Base-by-base conservation (phyloP, 2,329 filamentous ascomycete genomes). In the Curvularia eragrostidis region DNA sequence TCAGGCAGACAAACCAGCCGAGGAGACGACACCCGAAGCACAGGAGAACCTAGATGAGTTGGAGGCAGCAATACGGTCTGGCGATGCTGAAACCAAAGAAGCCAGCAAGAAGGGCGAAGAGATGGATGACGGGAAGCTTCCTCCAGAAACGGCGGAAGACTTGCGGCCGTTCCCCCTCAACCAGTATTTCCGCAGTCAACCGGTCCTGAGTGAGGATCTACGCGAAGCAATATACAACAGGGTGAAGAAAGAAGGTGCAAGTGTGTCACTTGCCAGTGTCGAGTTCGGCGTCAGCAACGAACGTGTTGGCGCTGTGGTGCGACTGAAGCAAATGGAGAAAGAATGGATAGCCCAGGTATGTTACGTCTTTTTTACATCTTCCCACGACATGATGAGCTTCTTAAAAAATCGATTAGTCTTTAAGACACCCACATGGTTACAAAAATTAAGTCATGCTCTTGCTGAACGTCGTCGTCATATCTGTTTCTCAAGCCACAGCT, bases 381-480 rank as follows among this genome's bases (percentile, higher is more conserved):
- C 32, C 39, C 28, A 47, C 72, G 67, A 64, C 62, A 82, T 89
- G 88, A 90, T 90, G 88, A 91, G 85, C 80, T 86, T 70, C 84
- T 77, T 81, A 85, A 68, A 87, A 88, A 86, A 90, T 82, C 94
- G 94, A 97, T 98, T 97, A 97, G 94, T 98, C 94, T 97, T 96
- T 84, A 97, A 97, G 93, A 98, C 93, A 88, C 78, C 82, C 77
- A 87, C 83, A 88, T 95, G 91, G 91, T 97, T 94, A 94, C 83
- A 89, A 84, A 85, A 82, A 54, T 81, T 86, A 84, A 68, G 66
- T 84, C 86, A 88, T 89, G 83, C 85, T 86, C 86, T 89, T 86
- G 89, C 89, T 91, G 89, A 91, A 67, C 55, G 67, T 70, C 50
- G 46, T 58, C 24, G 30, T 28, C 36, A 43, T 36, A 26, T 30